These are phyloP conservation scores for Prunus dulcis DNA, from an alignment of 306 rosid species.

Conservation along the genomic window DNA sequence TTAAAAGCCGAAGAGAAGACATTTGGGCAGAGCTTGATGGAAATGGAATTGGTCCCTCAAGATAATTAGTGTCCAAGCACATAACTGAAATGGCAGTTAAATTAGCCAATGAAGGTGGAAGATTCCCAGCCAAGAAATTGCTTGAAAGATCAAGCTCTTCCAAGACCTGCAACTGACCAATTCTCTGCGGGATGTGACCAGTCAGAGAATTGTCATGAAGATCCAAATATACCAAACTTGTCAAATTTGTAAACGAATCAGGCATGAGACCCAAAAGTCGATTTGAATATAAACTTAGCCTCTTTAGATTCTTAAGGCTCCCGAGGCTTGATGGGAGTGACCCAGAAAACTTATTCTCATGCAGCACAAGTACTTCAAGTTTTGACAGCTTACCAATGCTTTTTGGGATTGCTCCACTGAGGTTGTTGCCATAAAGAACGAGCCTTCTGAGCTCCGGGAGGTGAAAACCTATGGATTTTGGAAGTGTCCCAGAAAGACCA, in stretches of 20 bases:
- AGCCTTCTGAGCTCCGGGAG: constrained; percentile 52
- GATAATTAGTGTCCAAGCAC: constrained; percentile 44
- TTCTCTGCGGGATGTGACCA: constrained; percentile 39
- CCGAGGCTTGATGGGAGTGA: constrained; percentile 55
- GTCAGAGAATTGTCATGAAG: constrained; percentile 39
- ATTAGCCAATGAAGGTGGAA: constrained; percentile 49
- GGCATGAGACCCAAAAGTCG: constrained; percentile 48
- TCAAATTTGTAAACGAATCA: constrained; percentile 42
- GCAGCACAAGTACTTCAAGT: constrained; percentile 51
- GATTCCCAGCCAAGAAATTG: constrained; percentile 44
- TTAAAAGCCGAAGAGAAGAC: constrained; percentile 41
- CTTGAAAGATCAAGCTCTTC: constrained; percentile 58
- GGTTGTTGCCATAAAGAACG: constrained; percentile 52
- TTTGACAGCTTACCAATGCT: constrained; percentile 55
- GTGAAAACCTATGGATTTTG: constrained; percentile 39
- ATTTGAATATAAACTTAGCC: constrained; percentile 39
- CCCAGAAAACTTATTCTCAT: constrained; percentile 53
- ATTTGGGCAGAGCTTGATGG: constrained; percentile 47
- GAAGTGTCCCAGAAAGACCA: constrained; percentile 57
- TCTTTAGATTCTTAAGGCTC: constrained; percentile 26
- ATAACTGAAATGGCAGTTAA: constrained; percentile 45
- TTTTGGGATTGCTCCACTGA: constrained; percentile 59
- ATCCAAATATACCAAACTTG: constrained; percentile 43
- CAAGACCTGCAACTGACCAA: constrained; percentile 44
- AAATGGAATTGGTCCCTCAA: constrained; percentile 55